Evolutionary conservation across 345 rosid genomes (phyloP).

Genomic region (Euphorbia tirucalli): DNA sequence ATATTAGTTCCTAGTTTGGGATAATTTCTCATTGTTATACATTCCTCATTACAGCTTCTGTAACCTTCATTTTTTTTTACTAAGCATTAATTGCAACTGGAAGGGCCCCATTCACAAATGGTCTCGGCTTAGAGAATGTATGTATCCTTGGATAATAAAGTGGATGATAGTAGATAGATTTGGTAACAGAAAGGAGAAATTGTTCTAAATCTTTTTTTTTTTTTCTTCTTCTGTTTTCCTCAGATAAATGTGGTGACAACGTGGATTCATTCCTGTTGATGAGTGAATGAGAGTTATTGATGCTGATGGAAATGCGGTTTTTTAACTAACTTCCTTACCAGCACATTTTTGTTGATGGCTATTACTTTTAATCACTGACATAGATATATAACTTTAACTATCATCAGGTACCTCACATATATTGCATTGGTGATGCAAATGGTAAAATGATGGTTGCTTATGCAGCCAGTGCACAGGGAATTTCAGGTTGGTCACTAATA

Average conservation of each 20-base stretch:
- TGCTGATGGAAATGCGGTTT: constrained; percentile 70
- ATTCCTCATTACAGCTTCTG: neutral
- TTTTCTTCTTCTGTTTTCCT: neutral
- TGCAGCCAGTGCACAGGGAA: constrained; percentile 99
- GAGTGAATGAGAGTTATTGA: constrained; percentile 87
- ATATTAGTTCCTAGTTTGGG: neutral
- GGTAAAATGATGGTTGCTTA: constrained; percentile 99
- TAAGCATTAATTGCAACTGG: constrained; percentile 95
- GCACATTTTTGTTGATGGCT: neutral
- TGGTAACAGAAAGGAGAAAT: neutral
- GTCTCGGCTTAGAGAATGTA: constrained; percentile 96
- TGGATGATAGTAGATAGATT: neutral
- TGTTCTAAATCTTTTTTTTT: constrained; percentile 3
- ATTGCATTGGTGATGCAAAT: constrained; percentile 94
- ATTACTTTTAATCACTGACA: constrained; percentile 11
- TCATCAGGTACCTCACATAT: constrained; percentile 79
- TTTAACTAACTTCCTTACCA: constrained; percentile 20
- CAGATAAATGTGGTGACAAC: constrained; percentile 89
- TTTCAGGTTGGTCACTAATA: constrained; percentile 59
- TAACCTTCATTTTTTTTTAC: constrained; percentile 21
- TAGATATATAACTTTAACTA: constrained; percentile 7
- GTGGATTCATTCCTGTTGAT: constrained; percentile 91
- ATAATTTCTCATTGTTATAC: neutral
- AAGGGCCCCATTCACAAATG: constrained; percentile 96
- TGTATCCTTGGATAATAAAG: constrained; percentile 20